Conservation (phyloP, 2,329 filamentous ascomycete genomes). For the Aspergillus viridinutans region DNA sequence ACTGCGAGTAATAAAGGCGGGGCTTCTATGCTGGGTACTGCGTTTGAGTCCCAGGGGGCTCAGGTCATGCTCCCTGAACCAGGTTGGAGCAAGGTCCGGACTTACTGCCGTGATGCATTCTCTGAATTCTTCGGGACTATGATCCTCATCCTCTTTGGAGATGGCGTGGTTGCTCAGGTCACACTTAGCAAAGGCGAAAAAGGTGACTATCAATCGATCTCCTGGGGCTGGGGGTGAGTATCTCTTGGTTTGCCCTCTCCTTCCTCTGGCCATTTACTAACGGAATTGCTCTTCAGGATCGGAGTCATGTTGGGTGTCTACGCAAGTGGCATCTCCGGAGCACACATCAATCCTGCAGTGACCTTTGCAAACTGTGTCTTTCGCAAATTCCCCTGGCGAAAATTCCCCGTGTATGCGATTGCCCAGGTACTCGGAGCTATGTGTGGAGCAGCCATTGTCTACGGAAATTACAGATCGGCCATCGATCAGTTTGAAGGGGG, state of each 20-base stretch:
- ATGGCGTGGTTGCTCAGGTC: conserved; percentile 68
- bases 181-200: conserved; percentile 50
- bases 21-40: conserved; percentile 13
- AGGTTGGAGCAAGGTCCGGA: conserved; percentile 53
- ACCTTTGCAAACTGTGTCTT: conserved; percentile 66
- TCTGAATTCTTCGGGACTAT: conserved; percentile 67
- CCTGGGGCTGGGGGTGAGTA: conserved; percentile 48
- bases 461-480: conserved; percentile 61
- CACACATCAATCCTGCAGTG: conserved; percentile 67
- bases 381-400: conserved; percentile 64
- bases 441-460: conserved; percentile 56
- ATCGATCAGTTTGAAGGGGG: conserved; percentile 62
- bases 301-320: conserved; percentile 69
- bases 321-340: conserved; percentile 55
- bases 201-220: conserved; percentile 50
- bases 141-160: conserved; percentile 64
- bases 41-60: conserved; percentile 4
- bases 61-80: conserved; percentile 19
- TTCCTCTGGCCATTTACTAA: neutral
- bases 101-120: conserved; percentile 54
- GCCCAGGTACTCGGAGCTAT: conserved; percentile 67
- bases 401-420: conserved; percentile 63
- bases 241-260: conserved; percentile 8
- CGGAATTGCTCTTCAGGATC: conserved; percentile 39
- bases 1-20: conserved; percentile 15